Conservation (phyloP, 352 stramenopile genomes). For the Blastocystis sp. region DNA sequence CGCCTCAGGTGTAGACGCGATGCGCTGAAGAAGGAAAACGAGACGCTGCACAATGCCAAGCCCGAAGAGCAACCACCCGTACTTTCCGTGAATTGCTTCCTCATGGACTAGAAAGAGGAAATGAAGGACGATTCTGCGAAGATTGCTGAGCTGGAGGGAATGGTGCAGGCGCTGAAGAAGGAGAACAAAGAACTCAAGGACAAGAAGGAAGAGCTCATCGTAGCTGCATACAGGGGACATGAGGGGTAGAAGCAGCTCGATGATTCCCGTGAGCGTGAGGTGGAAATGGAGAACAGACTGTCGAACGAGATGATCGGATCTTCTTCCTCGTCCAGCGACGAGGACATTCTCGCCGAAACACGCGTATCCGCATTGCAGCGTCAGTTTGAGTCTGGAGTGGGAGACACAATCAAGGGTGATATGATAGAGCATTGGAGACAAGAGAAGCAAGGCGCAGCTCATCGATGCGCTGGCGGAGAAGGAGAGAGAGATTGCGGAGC, state of each 20-base stretch:
- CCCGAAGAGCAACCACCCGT: not conserved
- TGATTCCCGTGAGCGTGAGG: conserved; percentile 23
- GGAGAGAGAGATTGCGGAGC: conserved; percentile 1
- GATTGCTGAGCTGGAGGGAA: not conserved
- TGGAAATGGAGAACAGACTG: not conserved
- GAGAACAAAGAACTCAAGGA: conserved; percentile 17
- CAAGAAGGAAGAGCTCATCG: not conserved
- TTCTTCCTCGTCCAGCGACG: not conserved
- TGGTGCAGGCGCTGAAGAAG: not conserved
- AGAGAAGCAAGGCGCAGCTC: not conserved
- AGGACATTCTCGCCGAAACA: not conserved
- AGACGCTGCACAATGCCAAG: not conserved
- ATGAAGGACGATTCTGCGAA: not conserved
- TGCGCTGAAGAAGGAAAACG: conserved; percentile 12
- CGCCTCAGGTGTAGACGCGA: not conserved
- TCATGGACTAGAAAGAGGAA: not conserved
- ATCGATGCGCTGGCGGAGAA: not conserved
- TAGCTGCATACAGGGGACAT: not conserved
- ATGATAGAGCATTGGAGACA: not conserved
- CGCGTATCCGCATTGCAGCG: not conserved
- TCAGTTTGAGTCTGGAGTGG: not conserved
- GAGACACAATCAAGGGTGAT: not conserved
- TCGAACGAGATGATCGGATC: not conserved
- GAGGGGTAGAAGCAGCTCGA: conserved; percentile 4
- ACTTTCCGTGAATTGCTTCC: not conserved